Base-by-base conservation (phyloP, 73 alveolate genomes). In the Urostyla sp. region DNA sequence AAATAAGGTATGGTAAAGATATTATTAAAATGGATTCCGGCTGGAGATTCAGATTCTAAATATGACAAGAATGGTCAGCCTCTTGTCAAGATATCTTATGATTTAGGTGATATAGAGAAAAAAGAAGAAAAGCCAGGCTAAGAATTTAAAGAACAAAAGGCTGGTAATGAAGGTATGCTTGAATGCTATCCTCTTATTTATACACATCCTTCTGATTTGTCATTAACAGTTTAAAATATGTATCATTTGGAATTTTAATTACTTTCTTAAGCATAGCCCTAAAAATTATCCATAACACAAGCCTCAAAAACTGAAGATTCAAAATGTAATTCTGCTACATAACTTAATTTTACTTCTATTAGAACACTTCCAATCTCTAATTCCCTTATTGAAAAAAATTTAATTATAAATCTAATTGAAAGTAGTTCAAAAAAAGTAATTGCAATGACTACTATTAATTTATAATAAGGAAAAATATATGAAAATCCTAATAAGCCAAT, bases 1-100 rank as follows among this genome's bases (percentile, higher is more conserved):
- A 3, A 11, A 24, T 48, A 21, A 20, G 83, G 83, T 37, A 46
- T 45, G 49, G 72, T 69, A 5, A 69, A 69, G 69, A 69, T 69
- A 7, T 46, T n/a, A 27, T 67, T 37, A 10, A 69, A 46, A 44
- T 69, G 83, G 83, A 69, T 69, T 3, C 83, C 83, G 2, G 83
- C 55, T 10, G 83, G 83, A 6, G 30, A 50, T 20, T 67, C 40
- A 16, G 48, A 44, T 16, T 69, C 83, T 30, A 69, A 30, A 37
- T 69, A 5, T 28, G 53, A 69, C 26, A 54, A 5, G 20, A 43
- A 69, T 48, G 67, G 83, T n/a, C n/a, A n/a, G n/a, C n/a, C n/a
- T n/a, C n/a, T n/a, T n/a, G n/a, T n/a, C n/a, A n/a, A n/a, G n/a
- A n/a, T n/a, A n/a, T n/a, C n/a, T n/a, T n/a, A n/a, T n/a, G n/a